phyloP scores from a whole-genome alignment of 1,139 yeast genomes.

The Hansenula sp. region DNA sequence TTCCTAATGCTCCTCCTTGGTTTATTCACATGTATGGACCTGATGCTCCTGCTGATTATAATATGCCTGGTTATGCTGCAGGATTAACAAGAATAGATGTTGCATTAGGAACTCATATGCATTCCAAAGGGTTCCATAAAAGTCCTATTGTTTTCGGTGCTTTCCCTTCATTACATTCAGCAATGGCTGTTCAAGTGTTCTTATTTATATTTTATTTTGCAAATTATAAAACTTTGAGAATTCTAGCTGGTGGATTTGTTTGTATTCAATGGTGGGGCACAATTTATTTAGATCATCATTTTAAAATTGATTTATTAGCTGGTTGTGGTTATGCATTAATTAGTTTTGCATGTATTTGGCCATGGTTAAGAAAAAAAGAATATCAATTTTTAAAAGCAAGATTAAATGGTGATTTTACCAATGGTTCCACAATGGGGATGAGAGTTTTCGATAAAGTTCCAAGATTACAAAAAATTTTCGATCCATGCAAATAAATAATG shows the following conservation, averaged over 20 bases:
- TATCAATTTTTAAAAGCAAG: slow-evolving; percentile 26
- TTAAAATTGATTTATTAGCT: slow-evolving; percentile 53
- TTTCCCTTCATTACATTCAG: slow-evolving; percentile 62
- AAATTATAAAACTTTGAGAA: slow-evolving; percentile 32
- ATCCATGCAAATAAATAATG: slow-evolving; percentile 31
- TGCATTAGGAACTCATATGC: slow-evolving; percentile 57
- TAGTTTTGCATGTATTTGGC: slow-evolving; percentile 37
- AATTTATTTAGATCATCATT: slow-evolving; percentile 68
- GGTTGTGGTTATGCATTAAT: slow-evolving; percentile 49
- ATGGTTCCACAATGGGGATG: slow-evolving; percentile 54
- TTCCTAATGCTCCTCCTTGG: slow-evolving; percentile 76
- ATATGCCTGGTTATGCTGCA: slow-evolving; percentile 66
- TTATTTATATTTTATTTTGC: slow-evolving; percentile 40
- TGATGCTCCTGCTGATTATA: slow-evolving; percentile 48
- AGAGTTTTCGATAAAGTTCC: slow-evolving; percentile 45
- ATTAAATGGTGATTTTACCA: slow-evolving; percentile 28
- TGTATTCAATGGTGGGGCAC: slow-evolving; percentile 71
- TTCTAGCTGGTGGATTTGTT: slow-evolving; percentile 35
- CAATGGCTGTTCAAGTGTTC: slow-evolving; percentile 53
- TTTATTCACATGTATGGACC: slow-evolving; percentile 57
- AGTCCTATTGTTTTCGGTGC: slow-evolving; percentile 73
- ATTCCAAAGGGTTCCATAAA: slow-evolving; percentile 59
- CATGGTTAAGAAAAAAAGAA: slow-evolving; percentile 24
- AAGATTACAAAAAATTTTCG: slow-evolving; percentile 43
- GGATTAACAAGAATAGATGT: slow-evolving; percentile 62